Evolutionary conservation across 73 alveolate genomes (phyloP), one percentile per base, ranked within the genome.

Genomic region (Stentor roeselii): DNA sequence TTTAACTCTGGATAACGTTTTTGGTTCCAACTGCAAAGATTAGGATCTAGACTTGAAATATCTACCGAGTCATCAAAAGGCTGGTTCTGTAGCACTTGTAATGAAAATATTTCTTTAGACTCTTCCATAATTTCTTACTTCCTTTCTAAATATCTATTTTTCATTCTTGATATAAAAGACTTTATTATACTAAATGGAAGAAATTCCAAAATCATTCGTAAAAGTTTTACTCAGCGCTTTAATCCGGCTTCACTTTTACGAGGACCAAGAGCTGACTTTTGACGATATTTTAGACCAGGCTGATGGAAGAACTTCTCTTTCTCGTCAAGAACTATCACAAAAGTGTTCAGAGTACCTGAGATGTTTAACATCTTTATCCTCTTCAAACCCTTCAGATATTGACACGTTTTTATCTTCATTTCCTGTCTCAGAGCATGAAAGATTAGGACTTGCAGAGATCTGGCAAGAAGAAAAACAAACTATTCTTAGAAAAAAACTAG

Each of bases 401-500:
- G 27, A 58, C 35, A 31, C 15, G 27, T 58, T 58, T 31, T 31
- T 58, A 31, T 1, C 74, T 31, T 58, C 74, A 21, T 21, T 21
- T 21, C 15, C 15, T 58, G 35, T 58, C 15, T 21, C 15, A 21
- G 74, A 58, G 27, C 15, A n/a, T 21, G 74, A 58, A 58, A 31
- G 15, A n/a, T 31, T 58, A 21, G 74, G 15, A n/a, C 74, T 58
- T 21, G 2, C 74, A 21, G 74, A 31, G 74, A 58, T 58, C 74
- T 58, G 74, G 74, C 35, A n/a, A 21, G 74, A 58, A 2, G 35
- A 58, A 1, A 58, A 58, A 58, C 35, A 31, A n/a, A 21, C 27
- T 58, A 58, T 58, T 58, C 91, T 88, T 89, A 93, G 83, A 32
- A 67, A 67, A 67, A 15, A 67, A 14, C 41, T 67, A 11, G 80